Base-by-base conservation (phyloP, 192 early-diverging fungal species). In the Phlyctochytrium planicorne region DNA sequence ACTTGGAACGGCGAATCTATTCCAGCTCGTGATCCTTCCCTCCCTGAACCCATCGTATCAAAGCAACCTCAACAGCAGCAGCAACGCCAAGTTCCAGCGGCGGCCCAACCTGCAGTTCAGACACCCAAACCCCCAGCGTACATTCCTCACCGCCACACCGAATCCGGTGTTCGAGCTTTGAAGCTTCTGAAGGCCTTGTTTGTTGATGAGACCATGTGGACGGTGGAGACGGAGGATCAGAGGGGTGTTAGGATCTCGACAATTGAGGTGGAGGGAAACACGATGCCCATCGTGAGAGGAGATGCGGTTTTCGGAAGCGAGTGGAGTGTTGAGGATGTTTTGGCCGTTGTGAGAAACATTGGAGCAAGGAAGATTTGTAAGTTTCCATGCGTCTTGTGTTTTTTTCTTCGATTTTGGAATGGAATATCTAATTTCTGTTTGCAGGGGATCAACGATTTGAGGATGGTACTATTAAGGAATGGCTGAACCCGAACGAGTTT, bases 301-400 rank as follows among this genome's bases (percentile, higher is more conserved):
- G 77, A 79, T 35, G 61, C 68, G 30, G 30, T 62, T 2, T 55
- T 79, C 52, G 59, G 63, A 2, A 52, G 63, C 24, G 70, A 69
- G 40, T 72, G 37, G 32, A 33, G 67, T 17, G 67, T 68, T 20
- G 74, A 75, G 34, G 71, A 75, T 36, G 53, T 79, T 23, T 24
- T 73, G 1, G 34, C 24, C n/a, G 62, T 71, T 1, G 34, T 79
- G 3, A 35, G 65, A 20, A 68, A 62, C 36, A 52, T 55, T 17
- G 68, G 67, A 25, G 62, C 66, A 1, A 33, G 78, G 25, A 79
- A 79, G 66, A 72, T 68, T 23, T 79, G 74, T 75, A 68, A 67
- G 59, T 56, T 32, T 37, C 6, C 30, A 25, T 34, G n/a, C n/a
- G n/a, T n/a, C n/a, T n/a, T n/a, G n/a, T n/a, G n/a, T n/a, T n/a